Evolutionary conservation across 164 flowering plant genomes (phyloP).

Genomic region (Saururus chinensis): DNA sequence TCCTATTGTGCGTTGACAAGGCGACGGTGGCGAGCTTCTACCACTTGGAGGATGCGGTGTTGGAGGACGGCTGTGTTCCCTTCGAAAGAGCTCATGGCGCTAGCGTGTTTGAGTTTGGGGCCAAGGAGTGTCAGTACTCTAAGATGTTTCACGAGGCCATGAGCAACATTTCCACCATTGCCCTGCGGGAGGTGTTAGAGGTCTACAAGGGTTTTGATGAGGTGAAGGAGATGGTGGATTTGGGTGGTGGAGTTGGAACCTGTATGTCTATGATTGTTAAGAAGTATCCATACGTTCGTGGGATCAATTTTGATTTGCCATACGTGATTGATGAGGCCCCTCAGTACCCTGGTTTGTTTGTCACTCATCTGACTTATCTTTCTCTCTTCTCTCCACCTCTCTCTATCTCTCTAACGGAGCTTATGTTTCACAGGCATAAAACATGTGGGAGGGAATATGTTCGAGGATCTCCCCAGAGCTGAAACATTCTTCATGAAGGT

Average conservation of each 20-base stretch:
- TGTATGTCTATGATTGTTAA: not conserved
- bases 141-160: constrained; percentile 1
- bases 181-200: not conserved
- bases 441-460: constrained; percentile 90
- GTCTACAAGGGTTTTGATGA: not conserved
- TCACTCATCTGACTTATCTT: not conserved
- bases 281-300: not conserved
- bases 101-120: not conserved
- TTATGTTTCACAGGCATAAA: constrained; percentile 35
- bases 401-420: no score
- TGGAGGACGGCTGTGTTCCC: constrained; percentile 1
- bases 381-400: not conserved
- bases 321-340: constrained; percentile 32
- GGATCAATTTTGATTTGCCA: not conserved
- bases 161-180: not conserved
- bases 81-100: constrained; percentile 4
- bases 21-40: not conserved
- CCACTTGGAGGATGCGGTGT: constrained; percentile 1
- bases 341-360: constrained; percentile 9
- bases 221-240: not conserved
- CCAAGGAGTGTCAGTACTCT: not conserved
- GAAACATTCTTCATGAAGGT: constrained; percentile 97
- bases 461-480: constrained; percentile 60
- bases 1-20: not conserved
- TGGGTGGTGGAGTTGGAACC: not conserved